Evolutionary conservation across 164 flowering plant genomes (phyloP).

Genomic region (Liriodendron chinense): DNA sequence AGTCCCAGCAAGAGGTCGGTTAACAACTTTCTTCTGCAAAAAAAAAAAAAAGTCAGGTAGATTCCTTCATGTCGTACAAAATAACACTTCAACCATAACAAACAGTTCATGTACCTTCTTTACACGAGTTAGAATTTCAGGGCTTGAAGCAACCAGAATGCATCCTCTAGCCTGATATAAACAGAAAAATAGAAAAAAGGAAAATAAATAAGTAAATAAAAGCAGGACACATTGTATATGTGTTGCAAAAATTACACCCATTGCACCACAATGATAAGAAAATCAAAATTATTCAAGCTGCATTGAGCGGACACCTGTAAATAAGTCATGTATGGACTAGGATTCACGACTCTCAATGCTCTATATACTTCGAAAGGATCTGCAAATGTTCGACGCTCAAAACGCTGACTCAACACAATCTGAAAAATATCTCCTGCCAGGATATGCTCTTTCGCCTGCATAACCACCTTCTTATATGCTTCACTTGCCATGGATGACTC

Average conservation of each 20-base stretch:
- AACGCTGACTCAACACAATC: slow-evolving; percentile 90
- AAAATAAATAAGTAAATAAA: background rate
- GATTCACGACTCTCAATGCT: slow-evolving; percentile 89
- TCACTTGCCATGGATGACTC: slow-evolving; percentile 72
- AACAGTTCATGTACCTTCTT: slow-evolving; percentile 50
- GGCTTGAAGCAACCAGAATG: slow-evolving; percentile 90
- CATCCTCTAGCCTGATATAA: slow-evolving; percentile 88
- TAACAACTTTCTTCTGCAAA: slow-evolving; percentile 54
- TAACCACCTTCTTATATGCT: slow-evolving; percentile 66
- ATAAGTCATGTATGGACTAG: slow-evolving; percentile 92
- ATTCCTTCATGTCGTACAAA: background rate
- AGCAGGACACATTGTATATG: background rate
- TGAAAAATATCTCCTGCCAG: slow-evolving; percentile 94
- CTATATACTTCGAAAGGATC: slow-evolving; percentile 96
- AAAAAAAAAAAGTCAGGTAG: too few relatives aligned
- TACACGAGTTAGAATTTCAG: slow-evolving; percentile 87
- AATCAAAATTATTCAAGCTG: slow-evolving; percentile 4
- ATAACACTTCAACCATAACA: background rate
- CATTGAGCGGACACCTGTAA: slow-evolving; percentile 48
- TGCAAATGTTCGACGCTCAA: slow-evolving; percentile 87
- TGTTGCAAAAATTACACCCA: too few relatives aligned
- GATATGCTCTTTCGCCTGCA: slow-evolving; percentile 86
- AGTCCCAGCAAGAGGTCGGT: slow-evolving; percentile 96
- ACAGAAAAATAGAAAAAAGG: slow-evolving; percentile 1
- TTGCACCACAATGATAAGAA: background rate